These are phyloP conservation scores for Fusarium temperatum DNA, from an alignment of 2,329 filamentous ascomycete species.

Conservation along the genomic window DNA sequence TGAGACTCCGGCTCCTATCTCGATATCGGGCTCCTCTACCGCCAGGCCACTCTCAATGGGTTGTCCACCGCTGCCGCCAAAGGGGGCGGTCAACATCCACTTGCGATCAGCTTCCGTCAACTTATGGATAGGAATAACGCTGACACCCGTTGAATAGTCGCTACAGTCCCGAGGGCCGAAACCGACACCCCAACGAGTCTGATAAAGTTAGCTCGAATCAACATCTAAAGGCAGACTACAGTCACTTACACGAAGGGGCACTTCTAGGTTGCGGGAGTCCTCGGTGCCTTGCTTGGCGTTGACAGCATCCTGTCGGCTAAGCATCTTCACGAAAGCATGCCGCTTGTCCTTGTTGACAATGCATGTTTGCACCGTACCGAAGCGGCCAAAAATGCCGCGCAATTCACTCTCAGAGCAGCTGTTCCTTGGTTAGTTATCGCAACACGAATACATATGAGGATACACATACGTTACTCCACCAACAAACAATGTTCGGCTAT, in stretches of 20 bases:
- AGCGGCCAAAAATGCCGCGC: constrained; percentile 80
- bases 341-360: constrained; percentile 99
- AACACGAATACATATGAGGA: background rate
- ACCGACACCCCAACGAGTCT: constrained; percentile 97
- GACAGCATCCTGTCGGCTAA: constrained; percentile 85
- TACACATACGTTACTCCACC: constrained; percentile 86
- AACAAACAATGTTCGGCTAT: constrained; percentile 95
- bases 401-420: constrained; percentile 84
- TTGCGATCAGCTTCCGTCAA: constrained; percentile 96
- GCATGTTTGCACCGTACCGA: constrained; percentile 91
- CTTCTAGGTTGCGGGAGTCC: constrained; percentile 74
- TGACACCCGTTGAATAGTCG: constrained; percentile 92
- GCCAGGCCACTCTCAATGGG: constrained; percentile 84
- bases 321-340: constrained; percentile 99
- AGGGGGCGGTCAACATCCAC: constrained; percentile 95
- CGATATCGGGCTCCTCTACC: constrained; percentile 97
- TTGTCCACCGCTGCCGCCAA: constrained; percentile 87
- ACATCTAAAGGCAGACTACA: background rate
- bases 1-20: constrained; percentile 96
- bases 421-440: constrained; percentile 41
- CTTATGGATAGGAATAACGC: constrained; percentile 89
- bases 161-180: constrained; percentile 97
- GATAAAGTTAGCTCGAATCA: constrained; percentile 37
- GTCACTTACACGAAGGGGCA: constrained; percentile 73
- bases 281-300: constrained; percentile 89